Percentiles rank a stretch among this genome's conserved stretches.
Evolutionary conservation across 2,329 filamentous ascomycete genomes (phyloP).

Genomic region (Claviceps africana): DNA sequence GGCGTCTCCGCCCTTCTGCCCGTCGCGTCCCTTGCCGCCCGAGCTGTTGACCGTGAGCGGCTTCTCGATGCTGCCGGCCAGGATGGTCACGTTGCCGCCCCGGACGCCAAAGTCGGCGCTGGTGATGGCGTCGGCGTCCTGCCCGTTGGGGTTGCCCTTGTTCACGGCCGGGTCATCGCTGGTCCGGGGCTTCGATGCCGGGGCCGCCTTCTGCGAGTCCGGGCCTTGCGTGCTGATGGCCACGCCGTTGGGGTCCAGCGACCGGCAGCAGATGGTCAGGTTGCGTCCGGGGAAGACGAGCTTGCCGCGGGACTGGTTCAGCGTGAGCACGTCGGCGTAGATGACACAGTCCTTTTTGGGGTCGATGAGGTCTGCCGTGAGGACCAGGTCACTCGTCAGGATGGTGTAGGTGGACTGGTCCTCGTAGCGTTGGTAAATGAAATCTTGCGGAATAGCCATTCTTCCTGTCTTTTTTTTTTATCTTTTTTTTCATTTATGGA

Average conservation of each 20-base stretch:
- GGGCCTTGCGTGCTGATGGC: not conserved
- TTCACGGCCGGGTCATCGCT: not conserved
- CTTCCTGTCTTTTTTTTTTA: not conserved
- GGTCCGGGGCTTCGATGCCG: not conserved
- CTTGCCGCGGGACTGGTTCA: not conserved
- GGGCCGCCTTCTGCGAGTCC: not conserved
- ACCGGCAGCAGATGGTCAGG: not conserved
- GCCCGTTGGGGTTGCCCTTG: not conserved
- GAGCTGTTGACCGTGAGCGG: not conserved
- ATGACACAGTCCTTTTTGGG: not conserved
- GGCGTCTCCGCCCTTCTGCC: not conserved
- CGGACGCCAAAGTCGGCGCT: not conserved
- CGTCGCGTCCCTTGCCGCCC: not conserved
- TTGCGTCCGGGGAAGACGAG: not conserved
- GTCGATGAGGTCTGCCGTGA: not conserved
- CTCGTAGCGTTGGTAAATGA: not conserved
- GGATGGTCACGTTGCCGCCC: not conserved
- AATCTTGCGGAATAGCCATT: not conserved
- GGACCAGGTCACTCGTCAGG: not conserved
- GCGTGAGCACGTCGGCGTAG: not conserved
- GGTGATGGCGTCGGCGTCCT: not conserved
- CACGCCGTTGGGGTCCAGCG: not conserved
- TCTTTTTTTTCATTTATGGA: not conserved
- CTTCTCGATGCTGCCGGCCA: not conserved
- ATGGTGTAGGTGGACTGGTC: not conserved